Evolutionary conservation across 148 eudicot species (phyloP).

Genomic region (Nepenthes gracilis): DNA sequence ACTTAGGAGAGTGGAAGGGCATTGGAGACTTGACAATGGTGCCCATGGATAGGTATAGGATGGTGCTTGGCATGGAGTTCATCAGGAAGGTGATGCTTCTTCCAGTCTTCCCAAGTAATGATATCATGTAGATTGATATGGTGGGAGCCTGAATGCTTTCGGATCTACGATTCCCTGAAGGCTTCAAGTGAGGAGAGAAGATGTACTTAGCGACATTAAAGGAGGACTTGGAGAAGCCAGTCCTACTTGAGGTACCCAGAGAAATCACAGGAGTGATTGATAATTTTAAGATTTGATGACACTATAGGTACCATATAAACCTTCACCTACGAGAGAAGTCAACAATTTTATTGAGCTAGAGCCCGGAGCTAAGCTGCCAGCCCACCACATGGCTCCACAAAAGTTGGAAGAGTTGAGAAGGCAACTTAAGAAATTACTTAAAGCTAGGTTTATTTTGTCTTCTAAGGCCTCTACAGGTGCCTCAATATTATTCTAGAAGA

Average conservation of each 20-base stretch:
- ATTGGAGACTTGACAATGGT: not conserved
- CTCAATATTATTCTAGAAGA: not conserved
- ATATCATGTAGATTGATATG: not conserved
- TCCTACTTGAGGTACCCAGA: too few species aligned
- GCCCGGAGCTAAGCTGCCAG: too few species aligned
- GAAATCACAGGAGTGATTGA: too few species aligned
- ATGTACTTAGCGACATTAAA: too few species aligned
- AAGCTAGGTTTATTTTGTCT: not conserved
- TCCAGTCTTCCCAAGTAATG: too few species aligned
- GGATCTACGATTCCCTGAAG: not conserved
- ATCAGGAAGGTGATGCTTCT: not conserved
- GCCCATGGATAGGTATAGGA: not conserved
- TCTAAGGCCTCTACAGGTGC: slow-evolving; percentile 1
- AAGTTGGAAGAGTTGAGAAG: slow-evolving; percentile 1
- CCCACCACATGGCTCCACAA: not conserved
- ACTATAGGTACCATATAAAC: too few species aligned
- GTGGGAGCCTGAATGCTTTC: not conserved
- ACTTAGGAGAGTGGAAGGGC: not conserved
- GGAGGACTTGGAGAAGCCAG: too few species aligned
- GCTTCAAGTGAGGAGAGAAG: not conserved
- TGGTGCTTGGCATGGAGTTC: slow-evolving; percentile 2
- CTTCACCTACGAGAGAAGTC: too few species aligned
- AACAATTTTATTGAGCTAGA: too few species aligned
- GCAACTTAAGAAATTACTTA: slow-evolving; percentile 2
- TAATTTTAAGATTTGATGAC: too few species aligned